A percentile compares a stretch with the other conserved stretches of the same genome.
Evolutionary conservation across 345 rosid genomes (phyloP).

Genomic region (Populus nigra): DNA sequence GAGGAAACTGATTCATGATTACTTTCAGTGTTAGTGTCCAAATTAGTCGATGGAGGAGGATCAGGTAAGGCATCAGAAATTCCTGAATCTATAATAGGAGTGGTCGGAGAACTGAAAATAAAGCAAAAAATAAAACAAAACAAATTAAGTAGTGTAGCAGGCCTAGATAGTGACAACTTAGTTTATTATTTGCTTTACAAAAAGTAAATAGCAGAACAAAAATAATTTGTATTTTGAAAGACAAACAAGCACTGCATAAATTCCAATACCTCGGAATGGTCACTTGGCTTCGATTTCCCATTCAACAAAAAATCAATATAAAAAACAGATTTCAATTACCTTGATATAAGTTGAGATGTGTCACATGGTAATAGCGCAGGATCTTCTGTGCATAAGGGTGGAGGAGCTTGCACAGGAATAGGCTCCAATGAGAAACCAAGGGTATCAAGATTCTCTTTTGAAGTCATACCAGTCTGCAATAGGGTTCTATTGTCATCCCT

Average conservation of each 20-base stretch:
- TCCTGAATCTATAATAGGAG: slow-evolving; percentile 38
- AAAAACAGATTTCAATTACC: slow-evolving; percentile 40
- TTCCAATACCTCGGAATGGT: background rate
- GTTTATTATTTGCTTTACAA: background rate
- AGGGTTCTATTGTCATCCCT: slow-evolving; percentile 79
- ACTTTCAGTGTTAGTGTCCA: slow-evolving; percentile 35
- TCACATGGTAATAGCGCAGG: slow-evolving; percentile 36
- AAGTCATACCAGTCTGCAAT: slow-evolving; percentile 70
- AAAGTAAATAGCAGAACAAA: background rate
- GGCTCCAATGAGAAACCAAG: slow-evolving; percentile 90
- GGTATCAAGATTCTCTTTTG: slow-evolving; percentile 52
- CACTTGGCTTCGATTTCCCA: background rate
- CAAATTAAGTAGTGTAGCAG: background rate
- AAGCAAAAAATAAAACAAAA: slow-evolving; percentile 11
- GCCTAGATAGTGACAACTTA: background rate
- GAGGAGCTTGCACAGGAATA: slow-evolving; percentile 30
- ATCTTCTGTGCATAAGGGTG: slow-evolving; percentile 44
- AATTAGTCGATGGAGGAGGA: slow-evolving; percentile 26
- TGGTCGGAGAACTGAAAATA: slow-evolving; percentile 47
- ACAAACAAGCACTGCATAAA: background rate
- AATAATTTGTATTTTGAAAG: background rate
- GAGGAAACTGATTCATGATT: slow-evolving; percentile 43
- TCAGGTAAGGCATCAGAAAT: slow-evolving; percentile 39
- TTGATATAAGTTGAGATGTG: slow-evolving; percentile 28
- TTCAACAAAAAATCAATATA: slow-evolving; percentile 6